A percentile compares a stretch with the other conserved stretches of the same genome.
Conservation (phyloP, 2,329 filamentous ascomycete genomes). For the Venturia asperata region DNA sequence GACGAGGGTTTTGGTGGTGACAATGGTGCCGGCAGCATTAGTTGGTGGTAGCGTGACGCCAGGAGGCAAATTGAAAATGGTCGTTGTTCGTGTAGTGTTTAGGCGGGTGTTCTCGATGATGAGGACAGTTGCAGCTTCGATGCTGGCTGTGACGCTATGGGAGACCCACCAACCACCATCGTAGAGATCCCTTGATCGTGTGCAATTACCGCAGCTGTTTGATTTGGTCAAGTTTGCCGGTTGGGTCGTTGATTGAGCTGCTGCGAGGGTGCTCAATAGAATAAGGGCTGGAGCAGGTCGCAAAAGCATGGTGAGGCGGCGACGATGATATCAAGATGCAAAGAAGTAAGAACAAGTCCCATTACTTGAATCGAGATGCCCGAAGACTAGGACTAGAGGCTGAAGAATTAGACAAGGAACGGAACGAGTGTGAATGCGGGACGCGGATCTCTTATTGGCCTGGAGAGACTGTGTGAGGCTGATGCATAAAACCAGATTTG, state of each 20-base stretch:
- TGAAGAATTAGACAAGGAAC: neutral
- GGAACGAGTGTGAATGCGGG: neutral
- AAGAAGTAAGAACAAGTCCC: neutral
- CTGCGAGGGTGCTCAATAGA: neutral
- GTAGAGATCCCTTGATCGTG: conserved; percentile 1
- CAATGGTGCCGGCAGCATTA: conserved; percentile 1
- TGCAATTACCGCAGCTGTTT: conserved; percentile 6
- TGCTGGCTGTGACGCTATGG: conserved; percentile 2
- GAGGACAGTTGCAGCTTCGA: conserved; percentile 5
- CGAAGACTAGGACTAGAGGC: neutral
- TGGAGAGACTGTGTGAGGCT: neutral
- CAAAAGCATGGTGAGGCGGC: neutral
- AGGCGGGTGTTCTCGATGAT: conserved; percentile 1
- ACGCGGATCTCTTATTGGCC: neutral
- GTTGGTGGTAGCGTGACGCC: conserved; percentile 5
- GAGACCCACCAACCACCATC: conserved; percentile 11
- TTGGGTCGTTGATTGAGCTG: neutral
- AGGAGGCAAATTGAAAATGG: conserved; percentile 5
- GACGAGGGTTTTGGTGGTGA: conserved; percentile 7
- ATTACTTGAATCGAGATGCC: neutral
- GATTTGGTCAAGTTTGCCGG: neutral
- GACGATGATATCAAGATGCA: neutral
- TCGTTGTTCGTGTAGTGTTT: conserved; percentile 1
- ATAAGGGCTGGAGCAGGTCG: neutral
- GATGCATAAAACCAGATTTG: neutral